These are phyloP conservation scores for Leccinum solheimii DNA, from an alignment of 1,284 basidiomycete genomes.

Conservation along the genomic window DNA sequence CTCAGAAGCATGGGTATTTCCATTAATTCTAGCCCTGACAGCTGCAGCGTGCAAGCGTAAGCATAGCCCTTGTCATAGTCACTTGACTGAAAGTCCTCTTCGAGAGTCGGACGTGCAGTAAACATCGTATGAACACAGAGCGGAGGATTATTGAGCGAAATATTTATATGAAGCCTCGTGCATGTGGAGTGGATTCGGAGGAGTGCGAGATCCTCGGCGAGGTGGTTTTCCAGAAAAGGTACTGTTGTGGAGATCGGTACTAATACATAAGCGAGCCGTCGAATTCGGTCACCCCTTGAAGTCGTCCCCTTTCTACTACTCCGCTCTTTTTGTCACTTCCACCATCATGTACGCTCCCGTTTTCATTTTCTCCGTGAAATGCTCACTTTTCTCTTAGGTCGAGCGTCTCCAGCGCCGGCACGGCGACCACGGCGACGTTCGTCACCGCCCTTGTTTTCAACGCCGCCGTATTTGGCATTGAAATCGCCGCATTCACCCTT, in stretches of 20 bases:
- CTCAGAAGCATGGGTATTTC: constrained; percentile 17
- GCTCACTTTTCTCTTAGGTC: constrained; percentile 25
- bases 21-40: constrained; percentile 14
- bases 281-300: neutral
- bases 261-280: constrained; percentile 11
- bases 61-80: neutral
- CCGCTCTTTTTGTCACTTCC: constrained; percentile 14
- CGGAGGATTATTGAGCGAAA: too few species aligned
- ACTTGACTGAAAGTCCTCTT: neutral
- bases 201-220: neutral
- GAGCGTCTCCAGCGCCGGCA: constrained; percentile 30
- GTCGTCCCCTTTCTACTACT: constrained; percentile 9
- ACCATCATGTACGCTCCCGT: constrained; percentile 22
- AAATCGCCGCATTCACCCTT: constrained; percentile 71
- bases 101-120: neutral
- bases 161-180: neutral
- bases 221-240: constrained; percentile 11
- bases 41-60: neutral
- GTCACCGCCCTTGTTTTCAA: constrained; percentile 78
- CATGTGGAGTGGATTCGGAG: neutral
- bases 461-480: constrained; percentile 60
- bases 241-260: neutral
- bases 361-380: neutral
- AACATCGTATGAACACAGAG: neutral
- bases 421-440: constrained; percentile 65